Base-by-base conservation (phyloP, 805 yeast genomes). In the Kluyveromyces lactis region DNA sequence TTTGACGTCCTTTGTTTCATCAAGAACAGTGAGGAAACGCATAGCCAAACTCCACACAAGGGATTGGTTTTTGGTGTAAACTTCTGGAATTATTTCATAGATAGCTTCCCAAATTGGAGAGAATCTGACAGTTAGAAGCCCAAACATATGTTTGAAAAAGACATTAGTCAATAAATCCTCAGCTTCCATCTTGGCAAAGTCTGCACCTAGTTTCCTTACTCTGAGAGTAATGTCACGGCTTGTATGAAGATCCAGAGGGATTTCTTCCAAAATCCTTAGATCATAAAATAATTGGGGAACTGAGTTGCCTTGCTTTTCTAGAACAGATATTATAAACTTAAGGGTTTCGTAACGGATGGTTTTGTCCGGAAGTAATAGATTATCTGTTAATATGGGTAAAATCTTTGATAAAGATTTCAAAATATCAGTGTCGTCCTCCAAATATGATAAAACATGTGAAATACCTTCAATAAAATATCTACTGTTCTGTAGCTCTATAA, bases 31-130 rank as follows among this genome's bases (percentile, higher is more conserved):
- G 15, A 63, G 44, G 36, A 75, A 68, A 3, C 55, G 50, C 29
- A 60, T 57, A 0, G 77, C 62, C 15, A 74, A 51, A 0, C 66
- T 54, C 94, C 95, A 86, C 0, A 83, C 63, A 10, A 64, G 36
- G 0, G 58, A 60, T 13, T 69, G 66, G 37, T 64, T 55, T 45
- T 67, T 68, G 13, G 55, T 63, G 11, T 67, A 59, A 8, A 81
- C 58, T 3, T 58, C 52, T 1, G 79, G 74, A 4, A 85, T 52
- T 3, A 73, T 70, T 44, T 81, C 90, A 39, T 69, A 63, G 2
- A 83, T 82, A 4, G 82, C 86, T 15, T 75, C 72, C 95, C 95
- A 87, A 11, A 82, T 71, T 1, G 97, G 97, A 41, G 86, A 82
- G 49, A 90, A 86, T 42, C 75, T 73, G 26, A 79, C 78, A 3